Evolutionary conservation across 805 yeast genomes (phyloP).

Genomic region (Kluyveromyces wickerhamii): DNA sequence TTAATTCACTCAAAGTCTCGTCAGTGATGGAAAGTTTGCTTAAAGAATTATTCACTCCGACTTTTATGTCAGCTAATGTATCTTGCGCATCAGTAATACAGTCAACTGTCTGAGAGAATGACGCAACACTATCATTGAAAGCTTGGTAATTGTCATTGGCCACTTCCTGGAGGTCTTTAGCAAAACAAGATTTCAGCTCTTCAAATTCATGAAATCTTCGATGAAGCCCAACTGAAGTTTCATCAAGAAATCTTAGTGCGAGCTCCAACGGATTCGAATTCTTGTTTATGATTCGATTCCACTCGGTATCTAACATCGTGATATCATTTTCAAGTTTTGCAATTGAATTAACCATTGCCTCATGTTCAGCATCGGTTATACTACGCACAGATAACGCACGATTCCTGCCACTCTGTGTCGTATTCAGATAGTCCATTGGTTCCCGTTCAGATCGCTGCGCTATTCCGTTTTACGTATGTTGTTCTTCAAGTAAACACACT

Average conservation of each 20-base stretch:
- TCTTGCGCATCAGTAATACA: slow-evolving; percentile 60
- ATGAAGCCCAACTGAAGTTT: slow-evolving; percentile 86
- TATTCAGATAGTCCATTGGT: slow-evolving; percentile 21
- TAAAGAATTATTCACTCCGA: slow-evolving; percentile 41
- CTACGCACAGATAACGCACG: slow-evolving; percentile 27
- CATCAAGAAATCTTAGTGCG: slow-evolving; percentile 76
- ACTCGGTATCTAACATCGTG: slow-evolving; percentile 33
- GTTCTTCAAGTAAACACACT: too few species aligned
- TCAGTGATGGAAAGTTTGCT: slow-evolving; percentile 45
- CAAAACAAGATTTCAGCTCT: slow-evolving; percentile 48
- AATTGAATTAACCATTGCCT: slow-evolving; percentile 23
- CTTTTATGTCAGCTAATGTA: slow-evolving; percentile 41
- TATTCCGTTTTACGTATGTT: too few species aligned
- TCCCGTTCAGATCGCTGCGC: too few species aligned
- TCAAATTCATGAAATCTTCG: slow-evolving; percentile 61
- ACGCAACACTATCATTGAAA: slow-evolving; percentile 78
- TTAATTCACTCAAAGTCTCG: slow-evolving; percentile 54
- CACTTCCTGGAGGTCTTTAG: slow-evolving; percentile 51
- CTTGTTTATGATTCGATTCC: slow-evolving; percentile 42
- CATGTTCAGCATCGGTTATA: slow-evolving; percentile 22
- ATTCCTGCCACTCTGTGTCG: slow-evolving; percentile 15
- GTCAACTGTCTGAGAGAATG: slow-evolving; percentile 64
- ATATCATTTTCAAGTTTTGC: slow-evolving; percentile 25
- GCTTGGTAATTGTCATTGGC: slow-evolving; percentile 79
- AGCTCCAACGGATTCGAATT: slow-evolving; percentile 76